phyloP scores from a whole-genome alignment of 2,329 filamentous ascomycete species.

The Exophiala mesophila region DNA sequence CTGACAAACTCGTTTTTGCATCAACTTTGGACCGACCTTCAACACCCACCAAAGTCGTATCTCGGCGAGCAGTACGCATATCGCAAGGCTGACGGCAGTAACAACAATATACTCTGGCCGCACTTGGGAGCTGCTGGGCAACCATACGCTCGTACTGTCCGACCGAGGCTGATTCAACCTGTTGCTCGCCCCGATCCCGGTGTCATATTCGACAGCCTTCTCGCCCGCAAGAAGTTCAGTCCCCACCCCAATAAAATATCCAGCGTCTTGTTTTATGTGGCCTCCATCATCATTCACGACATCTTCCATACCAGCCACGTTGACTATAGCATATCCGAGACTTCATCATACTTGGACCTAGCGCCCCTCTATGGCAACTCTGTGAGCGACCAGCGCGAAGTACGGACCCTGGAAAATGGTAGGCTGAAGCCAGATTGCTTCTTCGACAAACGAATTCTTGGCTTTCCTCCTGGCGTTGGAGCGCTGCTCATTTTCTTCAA shows the following conservation, averaged over 20 bases:
- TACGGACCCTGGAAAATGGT: conserved; percentile 62
- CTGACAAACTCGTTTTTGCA: conserved; percentile 50
- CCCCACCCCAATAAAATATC: conserved; percentile 69
- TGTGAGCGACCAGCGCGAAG: conserved; percentile 56
- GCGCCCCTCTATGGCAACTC: conserved; percentile 68
- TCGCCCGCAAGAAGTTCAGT: conserved; percentile 58
- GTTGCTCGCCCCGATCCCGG: conserved; percentile 61
- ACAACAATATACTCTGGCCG: conserved; percentile 56
- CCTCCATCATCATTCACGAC: conserved; percentile 63
- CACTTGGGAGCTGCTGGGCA: conserved; percentile 60
- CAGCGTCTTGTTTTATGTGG: conserved; percentile 69
- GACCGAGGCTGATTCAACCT: conserved; percentile 52
- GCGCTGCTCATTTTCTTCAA: conserved; percentile 64
- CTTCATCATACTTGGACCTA: conserved; percentile 71
- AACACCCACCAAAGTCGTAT: conserved; percentile 50
- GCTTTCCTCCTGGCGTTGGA: conserved; percentile 65
- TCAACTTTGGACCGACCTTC: conserved; percentile 51
- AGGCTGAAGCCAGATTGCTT: conserved; percentile 68
- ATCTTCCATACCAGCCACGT: conserved; percentile 61
- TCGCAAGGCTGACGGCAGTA: conserved; percentile 37
- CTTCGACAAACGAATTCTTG: conserved; percentile 58
- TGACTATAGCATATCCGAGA: conserved; percentile 60
- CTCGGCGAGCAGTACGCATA: conserved; percentile 34
- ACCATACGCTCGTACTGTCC: conserved; percentile 66
- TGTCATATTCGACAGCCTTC: conserved; percentile 62